Evolutionary conservation across 2,329 filamentous ascomycete genomes (phyloP).

Genomic region (Trichophyton mentagrophytes): DNA sequence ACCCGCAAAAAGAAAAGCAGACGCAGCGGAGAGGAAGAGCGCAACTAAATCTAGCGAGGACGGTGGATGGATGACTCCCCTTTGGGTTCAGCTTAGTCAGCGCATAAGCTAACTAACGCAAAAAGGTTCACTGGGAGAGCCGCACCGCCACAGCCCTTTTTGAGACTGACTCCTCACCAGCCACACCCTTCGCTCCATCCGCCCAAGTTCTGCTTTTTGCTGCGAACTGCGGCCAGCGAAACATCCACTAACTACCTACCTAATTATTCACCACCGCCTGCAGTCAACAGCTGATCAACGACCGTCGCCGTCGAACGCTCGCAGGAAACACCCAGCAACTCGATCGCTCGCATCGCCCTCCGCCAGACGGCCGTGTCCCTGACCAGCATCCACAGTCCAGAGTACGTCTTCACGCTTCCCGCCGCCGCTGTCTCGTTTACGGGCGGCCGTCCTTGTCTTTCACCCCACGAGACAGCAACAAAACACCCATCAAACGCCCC

Average conservation of each 20-base stretch:
- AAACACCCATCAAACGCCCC: not conserved
- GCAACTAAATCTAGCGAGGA: not conserved
- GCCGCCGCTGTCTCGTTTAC: not conserved
- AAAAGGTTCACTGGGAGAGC: not conserved
- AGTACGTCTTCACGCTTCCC: not conserved
- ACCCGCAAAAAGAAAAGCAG: not conserved
- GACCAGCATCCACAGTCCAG: not conserved
- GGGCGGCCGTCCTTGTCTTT: not conserved
- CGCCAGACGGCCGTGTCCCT: not conserved
- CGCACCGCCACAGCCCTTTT: not conserved
- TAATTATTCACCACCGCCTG: no score
- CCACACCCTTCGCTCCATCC: not conserved
- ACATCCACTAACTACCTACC: no score
- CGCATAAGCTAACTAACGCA: no score
- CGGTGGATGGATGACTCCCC: no score
- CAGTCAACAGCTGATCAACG: no score
- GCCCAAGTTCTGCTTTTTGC: no score
- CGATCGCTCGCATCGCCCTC: not conserved
- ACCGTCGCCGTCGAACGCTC: not conserved
- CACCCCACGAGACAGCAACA: not conserved
- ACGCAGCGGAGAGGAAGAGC: not conserved
- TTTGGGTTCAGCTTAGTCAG: not conserved
- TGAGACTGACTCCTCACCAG: not conserved
- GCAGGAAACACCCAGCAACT: not conserved
- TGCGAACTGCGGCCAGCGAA: no score